These are phyloP conservation scores for Colletotrichum tofieldiae DNA, from an alignment of 2,329 filamentous ascomycete genomes.

Conservation along the genomic window DNA sequence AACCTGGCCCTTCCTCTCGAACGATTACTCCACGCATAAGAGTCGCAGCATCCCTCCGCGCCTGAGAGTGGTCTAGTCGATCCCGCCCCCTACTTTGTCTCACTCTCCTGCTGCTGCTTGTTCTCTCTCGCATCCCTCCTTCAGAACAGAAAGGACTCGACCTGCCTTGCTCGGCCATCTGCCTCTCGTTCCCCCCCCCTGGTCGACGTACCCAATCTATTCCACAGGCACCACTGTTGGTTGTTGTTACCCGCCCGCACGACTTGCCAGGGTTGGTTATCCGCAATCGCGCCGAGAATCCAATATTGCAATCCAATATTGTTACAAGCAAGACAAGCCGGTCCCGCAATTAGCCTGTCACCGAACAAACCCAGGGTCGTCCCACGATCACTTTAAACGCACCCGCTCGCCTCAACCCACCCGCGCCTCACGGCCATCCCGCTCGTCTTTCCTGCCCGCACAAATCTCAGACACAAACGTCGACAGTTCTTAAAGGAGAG, in stretches of 20 bases:
- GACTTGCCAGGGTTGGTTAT: slow-evolving; percentile 38
- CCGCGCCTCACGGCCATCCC: slow-evolving; percentile 39
- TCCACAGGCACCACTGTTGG: slow-evolving; percentile 31
- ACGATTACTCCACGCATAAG: slow-evolving; percentile 38
- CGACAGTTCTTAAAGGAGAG: slow-evolving; percentile 19
- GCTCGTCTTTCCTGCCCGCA: slow-evolving; percentile 3
- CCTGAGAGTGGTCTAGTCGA: slow-evolving; percentile 26
- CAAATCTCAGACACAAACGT: slow-evolving; percentile 28
- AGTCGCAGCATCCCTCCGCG: slow-evolving; percentile 40
- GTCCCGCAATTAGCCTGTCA: slow-evolving; percentile 42
- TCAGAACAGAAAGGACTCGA: background rate
- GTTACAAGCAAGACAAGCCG: slow-evolving; percentile 37
- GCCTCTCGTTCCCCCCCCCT: slow-evolving; percentile 18
- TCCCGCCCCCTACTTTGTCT: slow-evolving; percentile 36
- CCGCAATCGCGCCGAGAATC: slow-evolving; percentile 41
- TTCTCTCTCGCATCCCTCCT: slow-evolving; percentile 20
- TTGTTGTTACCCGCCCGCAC: slow-evolving; percentile 10
- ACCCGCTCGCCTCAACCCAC: slow-evolving; percentile 20
- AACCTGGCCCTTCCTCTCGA: slow-evolving; percentile 24
- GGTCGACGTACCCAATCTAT: slow-evolving; percentile 23
- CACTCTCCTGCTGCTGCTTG: slow-evolving; percentile 25
- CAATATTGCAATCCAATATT: slow-evolving; percentile 44
- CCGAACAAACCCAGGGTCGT: slow-evolving; percentile 35
- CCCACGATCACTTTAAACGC: slow-evolving; percentile 40
- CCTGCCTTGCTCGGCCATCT: slow-evolving; percentile 10